phyloP scores from a whole-genome alignment of 495 filamentous ascomycete genomes.

The Lindgomyces ingoldianus region DNA sequence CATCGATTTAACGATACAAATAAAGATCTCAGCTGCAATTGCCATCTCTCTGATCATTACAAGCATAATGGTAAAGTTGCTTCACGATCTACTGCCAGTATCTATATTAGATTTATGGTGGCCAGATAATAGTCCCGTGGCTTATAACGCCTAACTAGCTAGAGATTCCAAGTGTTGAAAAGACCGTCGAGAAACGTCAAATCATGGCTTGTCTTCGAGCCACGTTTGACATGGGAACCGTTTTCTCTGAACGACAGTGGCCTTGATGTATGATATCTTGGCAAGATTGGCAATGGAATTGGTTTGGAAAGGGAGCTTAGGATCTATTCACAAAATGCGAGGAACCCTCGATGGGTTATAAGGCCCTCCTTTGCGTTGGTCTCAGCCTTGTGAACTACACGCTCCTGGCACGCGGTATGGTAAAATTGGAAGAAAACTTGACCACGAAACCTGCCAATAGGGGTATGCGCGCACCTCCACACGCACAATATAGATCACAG shows the following conservation, averaged over 20 bases:
- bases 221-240: slow-evolving; percentile 64
- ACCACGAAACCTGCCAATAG: no score
- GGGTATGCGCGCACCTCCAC: no score
- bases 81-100: slow-evolving; percentile 60
- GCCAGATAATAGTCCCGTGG: slow-evolving; percentile 60
- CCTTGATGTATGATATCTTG: slow-evolving; percentile 62
- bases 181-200: slow-evolving; percentile 67
- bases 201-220: slow-evolving; percentile 68
- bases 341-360: no score
- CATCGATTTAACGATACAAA: slow-evolving; percentile 64
- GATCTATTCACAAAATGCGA: no score
- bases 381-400: no score
- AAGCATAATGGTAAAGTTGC: slow-evolving; percentile 60
- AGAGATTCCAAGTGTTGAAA: slow-evolving; percentile 53
- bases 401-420: no score
- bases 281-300: no score
- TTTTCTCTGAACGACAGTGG: slow-evolving; percentile 56
- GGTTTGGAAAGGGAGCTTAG: no score
- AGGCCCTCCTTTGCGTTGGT: no score
- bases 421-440: no score
- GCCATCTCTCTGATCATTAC: slow-evolving; percentile 64
- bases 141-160: slow-evolving; percentile 60
- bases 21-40: slow-evolving; percentile 62
- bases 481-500: no score
- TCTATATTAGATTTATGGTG: slow-evolving; percentile 60